Base-by-base conservation (phyloP, 192 early-diverging fungal species). In the Coemansia sp. region DNA sequence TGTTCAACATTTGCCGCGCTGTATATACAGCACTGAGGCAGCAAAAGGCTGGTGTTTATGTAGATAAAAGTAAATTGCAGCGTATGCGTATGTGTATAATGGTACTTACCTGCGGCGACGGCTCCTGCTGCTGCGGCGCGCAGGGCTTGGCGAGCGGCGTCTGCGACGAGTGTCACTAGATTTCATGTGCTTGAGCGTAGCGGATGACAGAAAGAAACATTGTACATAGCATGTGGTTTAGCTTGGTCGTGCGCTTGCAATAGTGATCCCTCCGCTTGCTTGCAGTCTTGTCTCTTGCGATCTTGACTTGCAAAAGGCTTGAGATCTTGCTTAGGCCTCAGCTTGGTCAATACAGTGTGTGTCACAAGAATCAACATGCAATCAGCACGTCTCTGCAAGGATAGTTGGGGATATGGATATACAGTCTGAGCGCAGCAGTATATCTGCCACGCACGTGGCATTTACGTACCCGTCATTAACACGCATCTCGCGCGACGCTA, bases 401-500 rank as follows among this genome's bases (percentile, higher is more conserved):
- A 58, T 58, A 24, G 31, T 58, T 19, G 56, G 32, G 56, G 56
- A 35, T 6, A 3, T 58, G 19, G 19, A 47, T 31, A 62, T 3
- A 45, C 43, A 27, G 47, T 25, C 47, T 24, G 47, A 49, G 25
- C 47, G 47, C 32, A 53, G 36, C 46, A 56, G 31, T 31, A 53
- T 29, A 25, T 63, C 36, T 5, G 10, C 32, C 20, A 62, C 29
- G 3, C 56, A 25, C 25, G 6, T 29, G 15, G 51, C 32, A 59
- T 64, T 41, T 74, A 76, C 79, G 37, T 82, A 82, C 79, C 59
- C 42, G 37, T 83, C 74, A 59, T 41, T 73, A 41, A 62, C 38
- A 14, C 75, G 59, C 80, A 83, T 83, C 60, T 83, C 80, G 60
- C 80, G 74, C 56, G 80, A 77, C 35, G 75, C 76, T 78, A 78